Evolutionary conservation across 2,329 filamentous ascomycete species (phyloP), one percentile per base, ranked within the genome.

Genomic region (Monilinia fructicola): DNA sequence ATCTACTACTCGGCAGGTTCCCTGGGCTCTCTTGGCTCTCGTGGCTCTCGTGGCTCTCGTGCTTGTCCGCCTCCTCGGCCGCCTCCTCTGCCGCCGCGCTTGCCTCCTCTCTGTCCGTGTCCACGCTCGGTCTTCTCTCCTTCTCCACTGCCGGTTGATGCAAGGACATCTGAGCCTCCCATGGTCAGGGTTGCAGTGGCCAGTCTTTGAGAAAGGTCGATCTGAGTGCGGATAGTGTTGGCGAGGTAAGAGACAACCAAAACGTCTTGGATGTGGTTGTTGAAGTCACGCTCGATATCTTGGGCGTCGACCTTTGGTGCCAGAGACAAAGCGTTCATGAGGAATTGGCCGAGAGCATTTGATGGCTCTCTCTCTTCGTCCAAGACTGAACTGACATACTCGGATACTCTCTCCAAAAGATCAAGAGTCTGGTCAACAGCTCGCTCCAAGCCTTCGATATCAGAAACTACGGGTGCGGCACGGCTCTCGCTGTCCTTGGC

Each of bases 191-290:
- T 85, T 71, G 90, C 87, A n/a, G 88, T 95, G 64, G 94, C 94
- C 76, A 99, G 84, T 71, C 94, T 88, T 85, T 98, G 96, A 71
- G 93, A 96, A 68, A 99, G 88, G 77, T 98, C 95, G 82, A 99
- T 97, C 83, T 99, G 95, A 73, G 94, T 98, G 79, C 94, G 92
- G 81, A 98, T 97, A 72, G 93, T 97, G 85, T 98, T 99, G 78
- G 95, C 93, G 71, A 99, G 86, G 83, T 99, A 99, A 73, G 93
- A 96, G 75, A 99, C 93, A 79, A 98, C 93, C 72, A 99, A 88
- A 69, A 99, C 93, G 79, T 99, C 95, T 83, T 99, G 95, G 80
- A 99, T 93, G 83, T 99, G 95, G 84, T 96, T 97, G 87, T 99
- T 99, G 87, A 99, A 99, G 83, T 98, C 93, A 78, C 90, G 86